Evolutionary conservation across 495 filamentous ascomycete genomes (phyloP).

Genomic region (Penicillium subrubescens): DNA sequence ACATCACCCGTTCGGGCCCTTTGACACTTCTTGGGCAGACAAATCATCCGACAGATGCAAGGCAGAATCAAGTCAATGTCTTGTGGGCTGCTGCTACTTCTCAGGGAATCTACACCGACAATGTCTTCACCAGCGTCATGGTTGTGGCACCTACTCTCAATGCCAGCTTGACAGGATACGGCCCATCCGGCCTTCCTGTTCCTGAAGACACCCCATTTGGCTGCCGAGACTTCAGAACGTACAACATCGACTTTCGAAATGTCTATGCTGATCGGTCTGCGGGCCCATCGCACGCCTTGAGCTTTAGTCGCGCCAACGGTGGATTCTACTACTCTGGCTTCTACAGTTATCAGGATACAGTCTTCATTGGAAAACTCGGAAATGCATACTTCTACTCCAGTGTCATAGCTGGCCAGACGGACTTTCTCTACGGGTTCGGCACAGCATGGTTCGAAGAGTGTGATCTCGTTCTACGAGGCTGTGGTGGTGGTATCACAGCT

Average conservation of each 20-base stretch:
- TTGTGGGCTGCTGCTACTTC: slow-evolving; percentile 48
- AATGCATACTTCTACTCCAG: slow-evolving; percentile 58
- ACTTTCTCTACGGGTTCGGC: slow-evolving; percentile 59
- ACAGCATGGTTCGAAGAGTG: slow-evolving; percentile 50
- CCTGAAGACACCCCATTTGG: slow-evolving; percentile 59
- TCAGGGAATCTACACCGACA: slow-evolving; percentile 49
- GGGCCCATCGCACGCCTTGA: slow-evolving; percentile 55
- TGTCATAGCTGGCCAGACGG: slow-evolving; percentile 59
- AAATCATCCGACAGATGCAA: slow-evolving; percentile 32
- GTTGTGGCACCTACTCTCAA: slow-evolving; percentile 60
- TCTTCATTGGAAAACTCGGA: slow-evolving; percentile 62
- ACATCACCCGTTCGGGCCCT: slow-evolving; percentile 59
- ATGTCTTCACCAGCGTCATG: slow-evolving; percentile 57
- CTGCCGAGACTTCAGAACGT: slow-evolving; percentile 56
- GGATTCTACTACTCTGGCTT: slow-evolving; percentile 61
- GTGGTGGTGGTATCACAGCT: slow-evolving; percentile 64
- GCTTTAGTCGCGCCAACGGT: slow-evolving; percentile 56
- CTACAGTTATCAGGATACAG: slow-evolving; percentile 62
- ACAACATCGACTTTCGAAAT: slow-evolving; percentile 62
- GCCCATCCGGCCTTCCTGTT: slow-evolving; percentile 56
- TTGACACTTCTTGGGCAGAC: slow-evolving; percentile 59
- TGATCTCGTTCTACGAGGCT: slow-evolving; percentile 49
- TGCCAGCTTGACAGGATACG: slow-evolving; percentile 56
- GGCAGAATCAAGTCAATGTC: slow-evolving; percentile 50
- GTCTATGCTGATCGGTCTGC: slow-evolving; percentile 52